Percentiles rank a stretch among this genome's conserved stretches.
These are phyloP conservation scores for Xylaria telfairii DNA, from an alignment of 495 filamentous ascomycete species.

Conservation along the genomic window DNA sequence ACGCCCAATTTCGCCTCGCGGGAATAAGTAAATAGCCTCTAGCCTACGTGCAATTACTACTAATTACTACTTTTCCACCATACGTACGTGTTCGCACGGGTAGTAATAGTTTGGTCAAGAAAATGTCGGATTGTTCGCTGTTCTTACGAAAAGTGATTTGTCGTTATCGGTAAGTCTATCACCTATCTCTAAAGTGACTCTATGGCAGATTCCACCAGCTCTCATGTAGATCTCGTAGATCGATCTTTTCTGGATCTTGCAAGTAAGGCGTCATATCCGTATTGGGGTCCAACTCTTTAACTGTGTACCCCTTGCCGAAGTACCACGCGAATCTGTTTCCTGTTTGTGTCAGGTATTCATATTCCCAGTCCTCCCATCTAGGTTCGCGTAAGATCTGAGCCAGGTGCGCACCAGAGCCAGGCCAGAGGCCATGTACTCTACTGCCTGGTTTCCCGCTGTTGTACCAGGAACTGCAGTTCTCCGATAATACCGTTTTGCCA, in stretches of 20 bases:
- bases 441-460: conserved; percentile 64
- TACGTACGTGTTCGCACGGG: too few species aligned
- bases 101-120: not conserved
- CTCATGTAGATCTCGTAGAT: conserved; percentile 50
- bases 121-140: not conserved
- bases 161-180: conserved; percentile 4
- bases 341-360: conserved; percentile 55
- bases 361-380: conserved; percentile 77
- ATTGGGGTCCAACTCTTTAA: conserved; percentile 43
- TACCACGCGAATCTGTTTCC: conserved; percentile 53
- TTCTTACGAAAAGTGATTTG: not conserved
- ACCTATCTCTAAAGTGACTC: conserved; percentile 7
- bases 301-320: conserved; percentile 52
- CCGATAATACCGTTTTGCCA: conserved; percentile 63
- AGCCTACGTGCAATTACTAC: conserved; percentile 1
- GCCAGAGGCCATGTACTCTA: conserved; percentile 69
- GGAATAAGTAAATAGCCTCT: not conserved
- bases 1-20: not conserved
- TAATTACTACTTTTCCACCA: not conserved
- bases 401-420: conserved; percentile 65
- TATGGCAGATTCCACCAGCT: conserved; percentile 44
- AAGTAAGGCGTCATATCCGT: conserved; percentile 51
- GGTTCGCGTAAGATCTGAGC: conserved; percentile 64
- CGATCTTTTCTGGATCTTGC: conserved; percentile 40
- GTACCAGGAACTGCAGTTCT: conserved; percentile 73